Base-by-base conservation (phyloP, 179 eudicot species). In the Amaranthus tricolor region DNA sequence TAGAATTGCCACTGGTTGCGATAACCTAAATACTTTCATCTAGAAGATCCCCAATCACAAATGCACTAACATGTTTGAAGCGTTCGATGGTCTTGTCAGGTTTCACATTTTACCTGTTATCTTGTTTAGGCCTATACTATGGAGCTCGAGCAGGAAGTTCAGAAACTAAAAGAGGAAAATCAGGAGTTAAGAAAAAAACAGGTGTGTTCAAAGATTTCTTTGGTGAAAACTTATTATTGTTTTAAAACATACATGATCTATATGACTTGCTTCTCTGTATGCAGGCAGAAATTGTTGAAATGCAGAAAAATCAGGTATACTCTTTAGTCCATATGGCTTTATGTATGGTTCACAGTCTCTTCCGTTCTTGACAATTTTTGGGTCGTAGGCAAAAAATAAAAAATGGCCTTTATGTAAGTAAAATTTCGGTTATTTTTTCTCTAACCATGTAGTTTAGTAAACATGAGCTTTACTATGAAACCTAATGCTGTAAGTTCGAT, bases 131-230 rank as follows among this genome's bases (percentile, higher is more conserved):
- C 97, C 16, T 91, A 91, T 76, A 93, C 98, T 68, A 81, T 88
- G 75, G 95, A 93, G 80, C 72, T 93, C 83, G 98, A 93, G 82
- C 89, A 88, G 77, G 97, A 93, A 86, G 80, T 93, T 43, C 87
- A 86, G 63, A 87, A 93, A 74, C 88, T 91, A 50, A 93, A 85
- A 84, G 94, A 89, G 82, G 80, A 88, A 68, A 91, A 93, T 43
- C 73, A 84, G 62, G 91, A 87, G 71, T 79, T 93, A 81, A 74
- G 80, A 77, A 84, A 77, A 66, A 89, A 89, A 79, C 94, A 93
- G 91, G 98, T 86, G 75, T 47, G 15, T n/a, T 4, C 19, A 5
- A 2, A 5, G 16, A 8, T 56, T 3, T 66, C 31, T 49, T 61
- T 54, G 58, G 58, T 52, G 44, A 68, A 67, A 51, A 16, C 7